Evolutionary conservation across 1,284 basidiomycete species (phyloP).

Genomic region (Puccinia novopanici): DNA sequence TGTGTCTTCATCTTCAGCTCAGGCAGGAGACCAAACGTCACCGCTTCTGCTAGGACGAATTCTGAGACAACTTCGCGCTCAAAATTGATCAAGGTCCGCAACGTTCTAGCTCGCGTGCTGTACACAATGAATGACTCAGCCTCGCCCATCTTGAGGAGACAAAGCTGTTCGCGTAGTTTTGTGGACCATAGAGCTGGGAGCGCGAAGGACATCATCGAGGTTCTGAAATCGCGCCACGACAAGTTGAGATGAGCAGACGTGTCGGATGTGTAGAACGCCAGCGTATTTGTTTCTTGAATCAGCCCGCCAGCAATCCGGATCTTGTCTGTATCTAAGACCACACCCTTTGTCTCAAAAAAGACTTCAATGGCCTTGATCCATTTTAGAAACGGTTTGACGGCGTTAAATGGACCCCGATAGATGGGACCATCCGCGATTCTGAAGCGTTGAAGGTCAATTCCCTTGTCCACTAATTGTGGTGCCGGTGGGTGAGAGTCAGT

Average conservation of each 20-base stretch:
- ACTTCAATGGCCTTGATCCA: not conserved
- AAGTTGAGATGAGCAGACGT: not conserved
- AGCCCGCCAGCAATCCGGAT: not conserved
- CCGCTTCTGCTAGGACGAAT: not conserved
- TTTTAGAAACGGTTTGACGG: not conserved
- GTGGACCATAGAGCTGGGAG: not conserved
- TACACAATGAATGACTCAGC: not conserved
- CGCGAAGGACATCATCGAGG: not conserved
- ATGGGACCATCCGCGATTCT: too few species aligned
- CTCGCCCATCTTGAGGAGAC: not conserved
- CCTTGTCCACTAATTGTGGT: too few species aligned
- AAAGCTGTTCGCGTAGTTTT: not conserved
- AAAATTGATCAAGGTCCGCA: not conserved
- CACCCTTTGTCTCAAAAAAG: not conserved
- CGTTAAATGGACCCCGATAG: not conserved
- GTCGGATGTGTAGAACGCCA: not conserved
- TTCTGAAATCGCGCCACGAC: constrained; percentile 12
- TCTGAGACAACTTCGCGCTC: not conserved
- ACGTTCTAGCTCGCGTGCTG: not conserved
- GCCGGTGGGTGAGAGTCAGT: too few species aligned
- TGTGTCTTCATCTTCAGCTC: too few species aligned
- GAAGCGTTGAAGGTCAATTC: too few species aligned
- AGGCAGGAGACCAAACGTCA: not conserved
- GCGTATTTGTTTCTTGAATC: not conserved
- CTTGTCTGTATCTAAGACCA: not conserved